phyloP scores from a whole-genome alignment of 2,329 filamentous ascomycete species.

The Colletotrichum magnum region DNA sequence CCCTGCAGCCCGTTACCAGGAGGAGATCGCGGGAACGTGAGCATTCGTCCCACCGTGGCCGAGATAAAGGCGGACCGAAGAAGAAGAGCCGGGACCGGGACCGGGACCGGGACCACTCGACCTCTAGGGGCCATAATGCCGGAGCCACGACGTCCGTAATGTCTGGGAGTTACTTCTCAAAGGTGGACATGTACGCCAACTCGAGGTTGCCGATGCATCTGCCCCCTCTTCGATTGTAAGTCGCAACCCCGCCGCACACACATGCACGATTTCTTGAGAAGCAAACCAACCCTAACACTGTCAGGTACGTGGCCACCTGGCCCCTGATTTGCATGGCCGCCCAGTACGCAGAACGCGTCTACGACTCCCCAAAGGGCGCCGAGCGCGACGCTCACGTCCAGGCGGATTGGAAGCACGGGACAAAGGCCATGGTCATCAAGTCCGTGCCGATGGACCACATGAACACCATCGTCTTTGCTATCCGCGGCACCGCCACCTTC shows the following conservation, averaged over 20 bases:
- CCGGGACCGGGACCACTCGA: not conserved
- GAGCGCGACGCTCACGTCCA: constrained; percentile 79
- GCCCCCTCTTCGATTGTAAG: constrained; percentile 76
- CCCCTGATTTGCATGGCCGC: constrained; percentile 84
- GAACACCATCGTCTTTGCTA: constrained; percentile 86
- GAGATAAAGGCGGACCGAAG: constrained; percentile 19
- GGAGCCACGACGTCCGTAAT: constrained; percentile 44
- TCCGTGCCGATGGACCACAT: constrained; percentile 83
- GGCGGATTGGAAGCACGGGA: constrained; percentile 80
- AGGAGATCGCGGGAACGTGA: no score
- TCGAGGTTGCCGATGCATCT: constrained; percentile 79
- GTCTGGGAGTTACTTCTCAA: constrained; percentile 67
- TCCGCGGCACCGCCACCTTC: constrained; percentile 84
- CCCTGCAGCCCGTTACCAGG: no score
- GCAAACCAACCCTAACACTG: constrained; percentile 40
- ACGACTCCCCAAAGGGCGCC: constrained; percentile 72
- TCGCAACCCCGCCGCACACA: constrained; percentile 23
- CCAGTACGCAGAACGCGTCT: constrained; percentile 82
- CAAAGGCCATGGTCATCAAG: constrained; percentile 89
- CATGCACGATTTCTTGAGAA: no score
- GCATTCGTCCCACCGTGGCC: not conserved
- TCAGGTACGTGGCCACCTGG: constrained; percentile 80
- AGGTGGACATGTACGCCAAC: constrained; percentile 85
- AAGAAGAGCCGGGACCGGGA: constrained; percentile 14
- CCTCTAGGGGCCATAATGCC: constrained; percentile 16